phyloP scores from a whole-genome alignment of 1,139 yeast species.

The Lizanozyma gosingica region DNA sequence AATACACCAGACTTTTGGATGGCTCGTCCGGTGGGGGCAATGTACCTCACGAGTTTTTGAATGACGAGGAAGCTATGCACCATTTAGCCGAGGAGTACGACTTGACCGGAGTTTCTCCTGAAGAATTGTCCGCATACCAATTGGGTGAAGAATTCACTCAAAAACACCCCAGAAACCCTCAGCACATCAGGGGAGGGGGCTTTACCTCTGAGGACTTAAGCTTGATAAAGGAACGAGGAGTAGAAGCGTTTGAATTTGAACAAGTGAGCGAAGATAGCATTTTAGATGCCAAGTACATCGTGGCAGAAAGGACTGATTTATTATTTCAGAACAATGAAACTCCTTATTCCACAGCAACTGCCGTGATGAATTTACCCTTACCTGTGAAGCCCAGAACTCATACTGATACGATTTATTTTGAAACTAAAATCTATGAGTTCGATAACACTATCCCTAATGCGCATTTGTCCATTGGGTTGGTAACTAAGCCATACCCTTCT shows the following conservation, averaged over 20 bases:
- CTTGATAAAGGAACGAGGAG: constrained; percentile 30
- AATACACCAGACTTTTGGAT: constrained; percentile 8
- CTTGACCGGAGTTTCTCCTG: constrained; percentile 31
- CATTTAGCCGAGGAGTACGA: constrained; percentile 31
- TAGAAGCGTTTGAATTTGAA: constrained; percentile 34
- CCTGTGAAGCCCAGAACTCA: constrained; percentile 47
- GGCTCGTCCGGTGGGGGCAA: constrained; percentile 8
- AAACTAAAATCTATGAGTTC: constrained; percentile 53
- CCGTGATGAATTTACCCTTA: constrained; percentile 50
- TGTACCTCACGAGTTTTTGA: constrained; percentile 31
- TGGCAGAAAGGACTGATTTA: constrained; percentile 60
- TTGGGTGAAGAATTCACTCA: constrained; percentile 27
- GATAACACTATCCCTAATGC: constrained; percentile 30
- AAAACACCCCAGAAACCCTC: constrained; percentile 24
- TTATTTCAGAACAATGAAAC: constrained; percentile 29
- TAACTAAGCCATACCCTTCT: constrained; percentile 80
- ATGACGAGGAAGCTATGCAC: constrained; percentile 32
- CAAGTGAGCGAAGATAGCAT: constrained; percentile 19
- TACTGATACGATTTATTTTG: constrained; percentile 63
- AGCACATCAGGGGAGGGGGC: constrained; percentile 25
- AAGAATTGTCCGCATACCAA: constrained; percentile 31
- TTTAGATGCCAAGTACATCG: constrained; percentile 27
- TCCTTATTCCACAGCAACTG: constrained; percentile 38
- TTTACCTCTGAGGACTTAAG: constrained; percentile 18
- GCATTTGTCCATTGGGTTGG: constrained; percentile 66